phyloP scores from a whole-genome alignment of 2,329 filamentous ascomycete genomes.

The Coniochaeta ligniaria region DNA sequence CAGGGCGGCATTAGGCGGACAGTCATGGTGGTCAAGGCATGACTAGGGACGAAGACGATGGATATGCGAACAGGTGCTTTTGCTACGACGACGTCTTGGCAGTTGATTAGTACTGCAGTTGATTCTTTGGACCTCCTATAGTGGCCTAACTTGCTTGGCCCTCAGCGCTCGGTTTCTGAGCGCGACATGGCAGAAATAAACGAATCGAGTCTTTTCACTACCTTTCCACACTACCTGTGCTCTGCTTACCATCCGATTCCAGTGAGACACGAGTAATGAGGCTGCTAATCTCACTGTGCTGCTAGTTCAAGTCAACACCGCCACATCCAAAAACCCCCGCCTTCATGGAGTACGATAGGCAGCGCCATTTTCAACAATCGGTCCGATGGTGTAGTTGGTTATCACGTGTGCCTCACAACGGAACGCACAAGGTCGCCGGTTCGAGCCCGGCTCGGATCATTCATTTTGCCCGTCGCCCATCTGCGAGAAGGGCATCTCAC shows the following conservation, averaged over 20 bases:
- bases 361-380: not conserved
- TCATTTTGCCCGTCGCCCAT: not conserved
- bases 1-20: not conserved
- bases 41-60: not conserved
- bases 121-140: not conserved
- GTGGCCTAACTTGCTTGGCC: not conserved
- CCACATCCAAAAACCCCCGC: not conserved
- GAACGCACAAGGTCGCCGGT: not conserved
- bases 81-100: not conserved
- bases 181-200: not conserved
- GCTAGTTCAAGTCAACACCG: no score
- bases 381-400: slow-evolving; percentile 1
- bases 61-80: not conserved
- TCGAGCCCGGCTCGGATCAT: slow-evolving; percentile 1
- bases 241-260: no score
- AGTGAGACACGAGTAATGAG: not conserved
- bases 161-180: not conserved
- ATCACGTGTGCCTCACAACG: not conserved
- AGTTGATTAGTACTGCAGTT: not conserved
- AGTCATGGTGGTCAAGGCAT: not conserved
- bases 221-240: no score
- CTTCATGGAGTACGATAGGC: not conserved
- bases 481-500: not conserved
- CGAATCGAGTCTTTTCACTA: not conserved
- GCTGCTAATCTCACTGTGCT: not conserved